Base-by-base conservation (phyloP, 345 rosid species). In the Aquilaria sinensis region DNA sequence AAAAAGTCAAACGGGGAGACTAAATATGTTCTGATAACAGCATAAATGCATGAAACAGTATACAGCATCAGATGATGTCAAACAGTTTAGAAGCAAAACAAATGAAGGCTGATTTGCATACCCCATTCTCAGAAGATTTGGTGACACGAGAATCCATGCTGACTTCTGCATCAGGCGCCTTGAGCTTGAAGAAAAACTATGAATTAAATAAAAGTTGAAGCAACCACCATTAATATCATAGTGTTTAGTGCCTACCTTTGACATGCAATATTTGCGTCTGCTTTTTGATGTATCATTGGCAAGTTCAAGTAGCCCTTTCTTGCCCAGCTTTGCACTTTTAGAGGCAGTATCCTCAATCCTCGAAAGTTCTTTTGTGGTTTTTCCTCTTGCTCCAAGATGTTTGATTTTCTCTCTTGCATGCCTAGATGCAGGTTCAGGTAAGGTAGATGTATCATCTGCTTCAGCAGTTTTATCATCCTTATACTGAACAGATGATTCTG, bases 401-500 rank as follows among this genome's bases (percentile, higher is more conserved):
- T 78, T 78, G 69, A 64, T 73, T 65, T 74, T 81, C 57, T 75
- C 83, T 62, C 64, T 67, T 51, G 59, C 57, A 68, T 74, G 74
- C 63, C 80, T 70, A 65, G 83, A 81, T 46, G 82, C 75, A 65
- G 77, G 74, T 76, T 86, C 94, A 31, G 83, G 87, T 31, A 73
- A 67, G 51, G 72, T 60, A 65, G 77, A 70, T 73, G 77, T 88
- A 58, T 77, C 83, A 59, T 84, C 89, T 63, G 68, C 59, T 66
- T 82, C 79, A 56, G 62, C 63, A 11, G 70, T 63, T 68, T 66
- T 81, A 64, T 84, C 96, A 63, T 84, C 96, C 72, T 82, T 84
- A 76, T 85, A 77, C 75, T 74, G 90, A 63, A 68, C 77, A 63
- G 88, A 80, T 58, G 85, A 82, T 80, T 90, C 97, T 88, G 75